Evolutionary conservation across 306 rosid genomes (phyloP).

Genomic region (Acacia crassicarpa): DNA sequence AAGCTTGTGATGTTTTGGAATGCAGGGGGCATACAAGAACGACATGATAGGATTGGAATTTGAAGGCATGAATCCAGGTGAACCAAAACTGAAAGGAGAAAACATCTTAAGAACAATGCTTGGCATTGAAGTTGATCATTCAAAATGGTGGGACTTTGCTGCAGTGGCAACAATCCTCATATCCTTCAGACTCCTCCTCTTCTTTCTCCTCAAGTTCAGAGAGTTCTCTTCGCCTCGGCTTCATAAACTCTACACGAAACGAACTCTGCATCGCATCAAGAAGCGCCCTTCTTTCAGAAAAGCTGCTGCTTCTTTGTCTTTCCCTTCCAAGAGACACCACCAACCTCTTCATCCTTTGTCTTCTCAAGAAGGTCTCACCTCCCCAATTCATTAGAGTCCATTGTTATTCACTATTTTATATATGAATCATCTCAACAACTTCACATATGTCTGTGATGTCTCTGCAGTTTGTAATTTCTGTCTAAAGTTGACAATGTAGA

Average conservation of each 20-base stretch:
- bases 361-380: slow-evolving; percentile 77
- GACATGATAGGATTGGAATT: slow-evolving; percentile 80
- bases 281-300: slow-evolving; percentile 84
- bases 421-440: neutral
- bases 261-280: slow-evolving; percentile 53
- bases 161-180: slow-evolving; percentile 55
- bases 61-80: slow-evolving; percentile 50
- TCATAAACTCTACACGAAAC: slow-evolving; percentile 49
- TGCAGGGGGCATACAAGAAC: slow-evolving; percentile 91
- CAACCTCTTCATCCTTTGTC: slow-evolving; percentile 70
- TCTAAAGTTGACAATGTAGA: neutral
- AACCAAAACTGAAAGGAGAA: slow-evolving; percentile 73
- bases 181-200: slow-evolving; percentile 60
- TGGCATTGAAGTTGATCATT: slow-evolving; percentile 59
- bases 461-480: neutral
- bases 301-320: slow-evolving; percentile 25
- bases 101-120: slow-evolving; percentile 52
- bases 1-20: neutral
- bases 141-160: slow-evolving; percentile 93
- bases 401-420: neutral
- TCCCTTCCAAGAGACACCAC: slow-evolving; percentile 75
- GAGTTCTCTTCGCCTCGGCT: slow-evolving; percentile 63
- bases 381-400: slow-evolving; percentile 49
- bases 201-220: slow-evolving; percentile 64
- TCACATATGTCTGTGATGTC: neutral